Percentiles rank a stretch among this genome's conserved stretches.
These are phyloP conservation scores for Hypocreales sp. DNA, from an alignment of 2,329 filamentous ascomycete genomes.

Conservation along the genomic window DNA sequence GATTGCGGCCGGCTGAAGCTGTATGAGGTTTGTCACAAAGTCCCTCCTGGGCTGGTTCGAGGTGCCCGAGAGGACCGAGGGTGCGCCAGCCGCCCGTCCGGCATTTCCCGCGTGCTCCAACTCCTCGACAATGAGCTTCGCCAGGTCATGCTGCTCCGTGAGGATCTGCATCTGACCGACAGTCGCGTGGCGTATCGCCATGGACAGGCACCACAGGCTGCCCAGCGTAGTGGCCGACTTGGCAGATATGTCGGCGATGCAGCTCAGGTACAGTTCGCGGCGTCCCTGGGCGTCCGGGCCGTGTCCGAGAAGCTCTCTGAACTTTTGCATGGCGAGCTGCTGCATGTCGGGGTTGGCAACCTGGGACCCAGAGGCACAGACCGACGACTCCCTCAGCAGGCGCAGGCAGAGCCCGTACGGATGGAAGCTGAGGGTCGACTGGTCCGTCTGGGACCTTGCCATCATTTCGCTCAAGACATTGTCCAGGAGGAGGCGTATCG, in stretches of 20 bases:
- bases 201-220: conserved; percentile 50
- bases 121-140: conserved; percentile 47
- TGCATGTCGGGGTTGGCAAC: conserved; percentile 48
- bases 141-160: conserved; percentile 44
- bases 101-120: conserved; percentile 35
- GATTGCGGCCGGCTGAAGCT: conserved; percentile 45
- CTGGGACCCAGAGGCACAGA: conserved; percentile 33
- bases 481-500: conserved; percentile 47
- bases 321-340: conserved; percentile 42
- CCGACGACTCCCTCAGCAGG: conserved; percentile 56
- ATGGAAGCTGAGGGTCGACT: conserved; percentile 18
- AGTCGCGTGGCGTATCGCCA: conserved; percentile 29
- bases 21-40: conserved; percentile 42
- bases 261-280: conserved; percentile 46
- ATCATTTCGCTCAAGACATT: conserved; percentile 34
- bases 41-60: conserved; percentile 39
- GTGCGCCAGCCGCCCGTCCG: conserved; percentile 19
- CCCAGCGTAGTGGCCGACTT: conserved; percentile 52
- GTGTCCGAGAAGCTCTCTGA: conserved; percentile 42
- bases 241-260: conserved; percentile 50
- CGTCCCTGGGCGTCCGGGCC: conserved; percentile 41
- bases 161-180: conserved; percentile 39
- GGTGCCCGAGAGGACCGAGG: conserved; percentile 28
- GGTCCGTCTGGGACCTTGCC: conserved; percentile 24
- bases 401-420: conserved; percentile 43